Conservation (phyloP, 495 filamentous ascomycete genomes). For the Neurospora hispaniola region DNA sequence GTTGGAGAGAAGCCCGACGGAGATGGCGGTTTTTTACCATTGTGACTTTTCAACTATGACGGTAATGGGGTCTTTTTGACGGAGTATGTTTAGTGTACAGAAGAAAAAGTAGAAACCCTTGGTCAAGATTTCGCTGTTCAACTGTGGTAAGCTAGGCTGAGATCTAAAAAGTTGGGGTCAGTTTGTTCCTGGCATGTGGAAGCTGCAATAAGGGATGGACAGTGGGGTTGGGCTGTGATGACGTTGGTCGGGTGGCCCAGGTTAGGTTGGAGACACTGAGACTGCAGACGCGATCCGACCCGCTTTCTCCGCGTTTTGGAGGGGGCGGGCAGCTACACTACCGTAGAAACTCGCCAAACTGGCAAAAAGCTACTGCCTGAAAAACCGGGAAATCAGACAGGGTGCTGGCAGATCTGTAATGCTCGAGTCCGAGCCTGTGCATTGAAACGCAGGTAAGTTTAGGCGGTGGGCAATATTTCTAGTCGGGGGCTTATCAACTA, state of each 20-base stretch:
- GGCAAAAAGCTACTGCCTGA: too few species aligned
- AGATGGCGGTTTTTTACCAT: background rate
- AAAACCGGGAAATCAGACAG: too few species aligned
- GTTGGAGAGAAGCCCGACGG: background rate
- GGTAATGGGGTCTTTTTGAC: background rate
- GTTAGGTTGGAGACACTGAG: background rate
- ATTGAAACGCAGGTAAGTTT: too few species aligned
- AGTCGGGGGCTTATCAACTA: too few species aligned
- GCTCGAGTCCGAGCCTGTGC: too few species aligned
- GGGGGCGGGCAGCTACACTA: too few species aligned
- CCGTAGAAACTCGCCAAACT: too few species aligned
- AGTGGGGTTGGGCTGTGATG: background rate
- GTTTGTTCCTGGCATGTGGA: background rate
- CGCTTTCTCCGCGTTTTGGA: background rate
- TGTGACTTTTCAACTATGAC: background rate
- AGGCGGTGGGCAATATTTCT: too few species aligned
- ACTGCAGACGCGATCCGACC: background rate
- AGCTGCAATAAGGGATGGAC: background rate
- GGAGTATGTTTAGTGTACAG: background rate
- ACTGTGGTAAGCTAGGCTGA: background rate
- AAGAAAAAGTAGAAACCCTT: background rate
- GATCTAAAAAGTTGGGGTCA: background rate
- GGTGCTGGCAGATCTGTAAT: too few species aligned
- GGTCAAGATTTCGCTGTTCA: background rate
- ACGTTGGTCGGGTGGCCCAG: background rate